Evolutionary conservation across 345 rosid species (phyloP).

Genomic region (Citrus sp.): DNA sequence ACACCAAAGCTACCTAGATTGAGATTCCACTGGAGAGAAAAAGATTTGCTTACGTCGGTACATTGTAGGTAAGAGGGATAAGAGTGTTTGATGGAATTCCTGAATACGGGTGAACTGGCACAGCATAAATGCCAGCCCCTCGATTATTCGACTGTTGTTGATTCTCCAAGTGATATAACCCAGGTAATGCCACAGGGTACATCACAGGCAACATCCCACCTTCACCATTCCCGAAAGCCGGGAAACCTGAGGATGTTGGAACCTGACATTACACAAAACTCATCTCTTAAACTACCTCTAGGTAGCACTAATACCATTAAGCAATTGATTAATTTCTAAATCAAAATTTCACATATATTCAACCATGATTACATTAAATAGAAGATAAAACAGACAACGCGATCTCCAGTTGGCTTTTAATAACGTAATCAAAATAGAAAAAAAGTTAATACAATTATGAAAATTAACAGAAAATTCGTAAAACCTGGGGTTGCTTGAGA

Average conservation of each 20-base stretch:
- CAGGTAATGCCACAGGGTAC: slow-evolving; percentile 56
- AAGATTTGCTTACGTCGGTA: slow-evolving; percentile 70
- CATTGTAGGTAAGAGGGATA: slow-evolving; percentile 82
- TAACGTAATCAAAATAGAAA: not conserved
- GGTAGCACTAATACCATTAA: not conserved
- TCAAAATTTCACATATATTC: not conserved
- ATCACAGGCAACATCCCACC: slow-evolving; percentile 56
- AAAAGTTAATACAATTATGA: not conserved
- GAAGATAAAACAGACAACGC: not conserved
- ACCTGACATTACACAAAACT: slow-evolving; percentile 21
- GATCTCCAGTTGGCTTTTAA: not conserved
- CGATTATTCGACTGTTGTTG: slow-evolving; percentile 59
- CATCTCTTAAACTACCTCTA: not conserved
- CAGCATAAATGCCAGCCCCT: slow-evolving; percentile 89
- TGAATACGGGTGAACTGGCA: slow-evolving; percentile 61
- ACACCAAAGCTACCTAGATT: not conserved
- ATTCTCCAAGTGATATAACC: slow-evolving; percentile 33
- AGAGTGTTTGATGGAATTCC: slow-evolving; percentile 73
- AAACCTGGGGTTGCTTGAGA: slow-evolving; percentile 44
- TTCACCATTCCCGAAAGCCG: slow-evolving; percentile 42
- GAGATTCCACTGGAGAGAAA: not conserved
- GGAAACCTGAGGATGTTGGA: slow-evolving; percentile 37
- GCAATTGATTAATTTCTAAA: not conserved
- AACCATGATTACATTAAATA: not conserved
- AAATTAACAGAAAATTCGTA: not conserved